Percentiles rank a stretch among this genome's conserved stretches.
Evolutionary conservation across 2,329 filamentous ascomycete genomes (phyloP).

Genomic region (Aspergillus sp.): DNA sequence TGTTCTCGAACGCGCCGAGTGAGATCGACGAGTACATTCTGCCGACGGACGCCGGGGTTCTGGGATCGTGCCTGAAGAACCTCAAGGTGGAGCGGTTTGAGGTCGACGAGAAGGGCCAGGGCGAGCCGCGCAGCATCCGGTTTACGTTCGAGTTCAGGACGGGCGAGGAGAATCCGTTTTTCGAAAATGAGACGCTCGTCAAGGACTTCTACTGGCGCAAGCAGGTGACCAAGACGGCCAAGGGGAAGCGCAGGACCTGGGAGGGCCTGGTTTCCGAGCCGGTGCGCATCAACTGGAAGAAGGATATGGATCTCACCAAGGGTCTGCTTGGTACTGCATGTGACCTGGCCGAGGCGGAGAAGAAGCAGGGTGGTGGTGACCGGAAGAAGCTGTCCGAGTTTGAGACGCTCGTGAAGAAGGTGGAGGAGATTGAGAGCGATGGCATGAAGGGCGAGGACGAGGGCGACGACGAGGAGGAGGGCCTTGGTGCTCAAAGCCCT

Average conservation of each 20-base stretch:
- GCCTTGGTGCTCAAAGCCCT: constrained; percentile 44
- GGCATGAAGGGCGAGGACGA: constrained; percentile 20
- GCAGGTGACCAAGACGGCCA: constrained; percentile 36
- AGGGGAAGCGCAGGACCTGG: constrained; percentile 49
- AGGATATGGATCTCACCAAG: constrained; percentile 70
- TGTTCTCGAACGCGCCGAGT: constrained; percentile 74
- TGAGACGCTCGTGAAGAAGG: constrained; percentile 45
- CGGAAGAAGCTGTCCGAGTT: constrained; percentile 45
- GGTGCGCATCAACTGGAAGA: constrained; percentile 80
- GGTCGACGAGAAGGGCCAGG: constrained; percentile 48
- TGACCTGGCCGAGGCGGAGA: constrained; percentile 58
- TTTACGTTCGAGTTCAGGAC: constrained; percentile 66
- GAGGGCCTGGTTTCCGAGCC: constrained; percentile 78
- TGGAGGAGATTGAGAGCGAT: constrained; percentile 32
- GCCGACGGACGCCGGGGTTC: constrained; percentile 60
- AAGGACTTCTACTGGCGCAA: constrained; percentile 88
- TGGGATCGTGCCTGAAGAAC: constrained; percentile 58
- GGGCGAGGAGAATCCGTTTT: constrained; percentile 62
- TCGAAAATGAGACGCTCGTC: constrained; percentile 66
- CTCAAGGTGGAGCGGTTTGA: constrained; percentile 74
- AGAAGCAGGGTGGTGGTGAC: constrained; percentile 35
- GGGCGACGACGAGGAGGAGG: constrained; percentile 28
- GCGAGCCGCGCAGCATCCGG: constrained; percentile 70
- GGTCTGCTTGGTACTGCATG: constrained; percentile 68
- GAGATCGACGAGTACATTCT: constrained; percentile 86